Evolutionary conservation across 2,329 filamentous ascomycete genomes (phyloP).

Genomic region (Chalara sp.): DNA sequence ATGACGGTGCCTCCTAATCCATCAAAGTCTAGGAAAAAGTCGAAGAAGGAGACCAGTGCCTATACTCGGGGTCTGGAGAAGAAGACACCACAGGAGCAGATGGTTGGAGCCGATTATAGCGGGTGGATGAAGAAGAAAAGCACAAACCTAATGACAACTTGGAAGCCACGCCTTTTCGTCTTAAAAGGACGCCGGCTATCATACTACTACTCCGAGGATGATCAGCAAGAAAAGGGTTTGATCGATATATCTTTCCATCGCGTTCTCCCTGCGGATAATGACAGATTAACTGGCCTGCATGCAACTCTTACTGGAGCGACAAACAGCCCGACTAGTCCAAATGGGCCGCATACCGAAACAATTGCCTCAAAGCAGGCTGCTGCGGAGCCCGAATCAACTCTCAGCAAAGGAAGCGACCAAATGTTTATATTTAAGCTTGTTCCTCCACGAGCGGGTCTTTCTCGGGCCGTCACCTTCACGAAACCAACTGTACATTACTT

Average conservation of each 20-base stretch:
- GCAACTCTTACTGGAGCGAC: constrained; percentile 88
- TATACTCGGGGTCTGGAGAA: constrained; percentile 83
- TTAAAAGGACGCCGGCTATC: constrained; percentile 84
- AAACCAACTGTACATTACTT: constrained; percentile 98
- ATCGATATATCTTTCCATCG: constrained; percentile 98
- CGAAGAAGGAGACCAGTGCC: constrained; percentile 91
- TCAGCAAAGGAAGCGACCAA: constrained; percentile 44
- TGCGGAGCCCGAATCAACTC: constrained; percentile 29
- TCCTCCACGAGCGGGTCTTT: constrained; percentile 79
- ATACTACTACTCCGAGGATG: constrained; percentile 93
- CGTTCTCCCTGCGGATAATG: constrained; percentile 89
- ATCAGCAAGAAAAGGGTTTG: constrained; percentile 86
- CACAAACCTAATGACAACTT: constrained; percentile 91
- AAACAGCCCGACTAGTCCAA: constrained; percentile 48
- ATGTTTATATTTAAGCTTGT: constrained; percentile 99
- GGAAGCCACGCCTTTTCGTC: constrained; percentile 95
- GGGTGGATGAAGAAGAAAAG: constrained; percentile 99
- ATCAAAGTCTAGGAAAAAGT: constrained; percentile 53
- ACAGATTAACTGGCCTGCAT: constrained; percentile 83
- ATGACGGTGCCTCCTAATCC: constrained; percentile 37
- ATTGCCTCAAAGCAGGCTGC: constrained; percentile 37
- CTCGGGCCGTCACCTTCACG: constrained; percentile 91
- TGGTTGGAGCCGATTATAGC: constrained; percentile 81
- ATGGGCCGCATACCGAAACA: constrained; percentile 39
- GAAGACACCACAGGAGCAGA: constrained; percentile 75